Base-by-base conservation (phyloP, 2,329 filamentous ascomycete genomes). In the Colletotrichum echinochloae region DNA sequence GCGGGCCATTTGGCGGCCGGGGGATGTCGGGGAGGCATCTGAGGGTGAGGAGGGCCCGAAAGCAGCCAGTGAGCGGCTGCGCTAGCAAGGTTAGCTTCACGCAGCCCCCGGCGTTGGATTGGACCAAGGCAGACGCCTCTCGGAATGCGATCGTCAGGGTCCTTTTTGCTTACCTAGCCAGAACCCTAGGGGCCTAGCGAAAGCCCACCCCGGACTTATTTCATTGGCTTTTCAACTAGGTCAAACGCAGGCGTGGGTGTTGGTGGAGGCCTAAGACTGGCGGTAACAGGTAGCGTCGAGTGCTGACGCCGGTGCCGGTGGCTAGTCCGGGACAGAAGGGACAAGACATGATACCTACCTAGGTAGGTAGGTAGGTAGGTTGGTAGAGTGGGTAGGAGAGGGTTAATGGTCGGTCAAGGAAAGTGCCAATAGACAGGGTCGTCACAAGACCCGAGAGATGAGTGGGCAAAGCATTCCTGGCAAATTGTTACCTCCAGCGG, bases 141-240 rank as follows among this genome's bases (percentile, higher is more conserved):
- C 64, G 16, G 57, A 59, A 63, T 70, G 67, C 26, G 67, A 70
- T 70, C 67, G 57, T 70, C 67, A 70, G 67, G 67, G 67, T 70
- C 67, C 41, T 70, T 67, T 67, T 23, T 67, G 64, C 52, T 52
- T 59, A 46, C 56, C 56, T 52, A 59, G 28, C 26, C 28, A 54
- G 23, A 46, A 51, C 30, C 28, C 16, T 26, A 39, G 60, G 61
- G 30, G n/a, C n/a, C n/a, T n/a, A 60, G 37, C 54, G 48, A 66
- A 55, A 51, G 51, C 35, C 26, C 35, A 59, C 64, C 57, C 68
- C 57, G 54, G 54, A 60, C 37, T 46, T 28, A 44, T 41, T 46
- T 30, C 8, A 1, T 23, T 23, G 11, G 12, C 5, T 46, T 23
- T 28, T 46, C 28, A 39, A 60, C 44, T 30, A 37, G 54, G 49